These are phyloP conservation scores for Manihot esculenta DNA, from an alignment of 441 rosid genomes.

Conservation along the genomic window DNA sequence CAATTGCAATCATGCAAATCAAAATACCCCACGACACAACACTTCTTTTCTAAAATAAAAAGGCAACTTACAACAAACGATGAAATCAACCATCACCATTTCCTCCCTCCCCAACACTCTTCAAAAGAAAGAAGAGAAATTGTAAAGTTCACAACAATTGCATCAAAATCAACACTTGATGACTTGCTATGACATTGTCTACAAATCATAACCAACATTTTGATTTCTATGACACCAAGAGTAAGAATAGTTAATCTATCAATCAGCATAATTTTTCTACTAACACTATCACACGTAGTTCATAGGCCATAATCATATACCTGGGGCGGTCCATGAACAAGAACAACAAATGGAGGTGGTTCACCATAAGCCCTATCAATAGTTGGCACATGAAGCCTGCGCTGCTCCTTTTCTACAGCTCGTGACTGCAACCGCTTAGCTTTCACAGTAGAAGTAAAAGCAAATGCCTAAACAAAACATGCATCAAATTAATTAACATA, in stretches of 20 bases:
- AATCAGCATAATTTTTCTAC: neutral
- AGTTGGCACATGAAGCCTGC: conserved; percentile 68
- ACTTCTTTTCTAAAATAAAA: neutral
- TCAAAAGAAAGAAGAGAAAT: neutral
- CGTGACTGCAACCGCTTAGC: conserved; percentile 68
- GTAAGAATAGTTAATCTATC: neutral
- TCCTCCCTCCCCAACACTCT: neutral
- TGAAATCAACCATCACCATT: neutral
- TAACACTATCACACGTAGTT: neutral
- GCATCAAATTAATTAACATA: neutral
- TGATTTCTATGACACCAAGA: neutral
- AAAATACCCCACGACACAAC: neutral
- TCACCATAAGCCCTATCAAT: conserved; percentile 81
- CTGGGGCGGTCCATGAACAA: conserved; percentile 91
- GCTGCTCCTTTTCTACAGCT: conserved; percentile 82
- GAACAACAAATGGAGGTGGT: conserved; percentile 77
- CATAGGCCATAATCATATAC: conserved; percentile 28
- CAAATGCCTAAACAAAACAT: conserved; percentile 50
- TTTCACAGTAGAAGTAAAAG: conserved; percentile 53
- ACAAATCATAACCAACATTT: neutral
- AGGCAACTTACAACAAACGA: neutral
- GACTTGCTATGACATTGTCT: neutral
- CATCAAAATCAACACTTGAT: neutral
- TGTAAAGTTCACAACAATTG: neutral
- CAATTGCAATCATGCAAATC: neutral